phyloP scores from a whole-genome alignment of 2,329 filamentous ascomycete genomes.

The Fusarium multiceps region DNA sequence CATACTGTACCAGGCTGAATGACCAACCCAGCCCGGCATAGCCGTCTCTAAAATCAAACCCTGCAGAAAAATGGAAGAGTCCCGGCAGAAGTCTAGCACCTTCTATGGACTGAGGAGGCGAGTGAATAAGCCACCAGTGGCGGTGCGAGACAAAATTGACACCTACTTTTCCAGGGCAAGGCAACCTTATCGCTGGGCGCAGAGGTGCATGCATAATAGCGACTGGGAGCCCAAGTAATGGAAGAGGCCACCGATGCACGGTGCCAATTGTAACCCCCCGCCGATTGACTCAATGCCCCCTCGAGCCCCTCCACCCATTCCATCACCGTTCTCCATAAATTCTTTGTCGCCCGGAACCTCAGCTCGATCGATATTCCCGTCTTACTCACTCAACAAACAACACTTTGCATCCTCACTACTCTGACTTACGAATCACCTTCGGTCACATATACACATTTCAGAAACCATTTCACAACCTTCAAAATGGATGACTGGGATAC shows the following conservation, averaged over 20 bases:
- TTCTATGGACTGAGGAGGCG: slow-evolving; percentile 42
- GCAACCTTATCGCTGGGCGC: slow-evolving; percentile 27
- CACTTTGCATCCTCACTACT: neutral
- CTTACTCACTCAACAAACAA: slow-evolving; percentile 30
- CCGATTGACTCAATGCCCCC: slow-evolving; percentile 54
- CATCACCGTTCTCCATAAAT: slow-evolving; percentile 49
- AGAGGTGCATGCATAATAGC: slow-evolving; percentile 20
- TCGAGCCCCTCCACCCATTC: slow-evolving; percentile 46
- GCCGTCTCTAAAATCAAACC: slow-evolving; percentile 3
- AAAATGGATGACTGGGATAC: slow-evolving; percentile 82
- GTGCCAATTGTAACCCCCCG: slow-evolving; percentile 43
- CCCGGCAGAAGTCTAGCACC: slow-evolving; percentile 45
- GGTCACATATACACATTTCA: slow-evolving; percentile 6
- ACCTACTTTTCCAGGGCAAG: slow-evolving; percentile 9
- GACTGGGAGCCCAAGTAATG: neutral
- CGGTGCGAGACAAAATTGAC: slow-evolving; percentile 32
- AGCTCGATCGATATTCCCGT: slow-evolving; percentile 37
- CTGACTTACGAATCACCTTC: neutral
- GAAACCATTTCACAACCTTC: slow-evolving; percentile 54
- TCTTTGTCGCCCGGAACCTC: slow-evolving; percentile 35
- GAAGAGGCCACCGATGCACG: slow-evolving; percentile 38
- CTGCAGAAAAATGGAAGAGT: slow-evolving; percentile 9
- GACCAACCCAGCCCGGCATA: slow-evolving; percentile 14
- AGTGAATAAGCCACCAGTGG: slow-evolving; percentile 37
- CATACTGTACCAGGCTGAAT: slow-evolving; percentile 22